Evolutionary conservation across 768 basidiomycete genomes (phyloP).

Genomic region (Mycena leptocephala): DNA sequence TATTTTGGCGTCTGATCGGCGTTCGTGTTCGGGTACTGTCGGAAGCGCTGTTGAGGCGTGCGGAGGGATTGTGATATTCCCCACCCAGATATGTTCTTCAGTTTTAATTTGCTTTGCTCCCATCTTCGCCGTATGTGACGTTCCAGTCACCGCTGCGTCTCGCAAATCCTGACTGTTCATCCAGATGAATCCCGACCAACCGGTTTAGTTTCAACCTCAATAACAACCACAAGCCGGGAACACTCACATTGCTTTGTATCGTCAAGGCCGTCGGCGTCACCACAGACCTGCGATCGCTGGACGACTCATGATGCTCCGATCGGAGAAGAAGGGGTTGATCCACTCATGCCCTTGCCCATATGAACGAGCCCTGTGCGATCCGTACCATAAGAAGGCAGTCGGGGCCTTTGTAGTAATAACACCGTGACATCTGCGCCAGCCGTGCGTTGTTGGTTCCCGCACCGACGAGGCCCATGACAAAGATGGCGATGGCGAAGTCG

Average conservation of each 20-base stretch:
- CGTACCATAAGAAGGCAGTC: conserved; percentile 98
- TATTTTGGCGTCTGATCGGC: background rate
- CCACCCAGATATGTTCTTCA: background rate
- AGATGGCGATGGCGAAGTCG: conserved; percentile 97
- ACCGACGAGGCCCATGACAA: conserved; percentile 99
- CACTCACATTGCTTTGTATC: conserved; percentile 95
- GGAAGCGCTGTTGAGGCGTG: background rate
- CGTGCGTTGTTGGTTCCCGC: too few species aligned
- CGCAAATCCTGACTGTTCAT: background rate
- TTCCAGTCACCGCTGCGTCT: background rate
- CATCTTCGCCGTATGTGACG: background rate
- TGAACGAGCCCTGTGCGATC: conserved; percentile 86
- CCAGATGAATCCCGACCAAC: background rate
- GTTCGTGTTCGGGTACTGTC: background rate
- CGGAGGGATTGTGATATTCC: background rate
- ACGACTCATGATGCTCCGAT: conserved; percentile 91
- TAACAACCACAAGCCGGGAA: too few species aligned
- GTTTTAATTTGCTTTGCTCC: background rate
- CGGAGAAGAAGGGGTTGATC: conserved; percentile 97
- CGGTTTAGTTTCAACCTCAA: too few species aligned
- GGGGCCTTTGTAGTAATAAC: conserved; percentile 97
- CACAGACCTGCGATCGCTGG: conserved; percentile 92
- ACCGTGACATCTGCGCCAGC: conserved; percentile 42
- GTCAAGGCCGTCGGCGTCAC: conserved; percentile 92
- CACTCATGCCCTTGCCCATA: conserved; percentile 99